These are phyloP conservation scores for Ilex paraguariensis DNA, from an alignment of 305 asterid species.

Conservation along the genomic window DNA sequence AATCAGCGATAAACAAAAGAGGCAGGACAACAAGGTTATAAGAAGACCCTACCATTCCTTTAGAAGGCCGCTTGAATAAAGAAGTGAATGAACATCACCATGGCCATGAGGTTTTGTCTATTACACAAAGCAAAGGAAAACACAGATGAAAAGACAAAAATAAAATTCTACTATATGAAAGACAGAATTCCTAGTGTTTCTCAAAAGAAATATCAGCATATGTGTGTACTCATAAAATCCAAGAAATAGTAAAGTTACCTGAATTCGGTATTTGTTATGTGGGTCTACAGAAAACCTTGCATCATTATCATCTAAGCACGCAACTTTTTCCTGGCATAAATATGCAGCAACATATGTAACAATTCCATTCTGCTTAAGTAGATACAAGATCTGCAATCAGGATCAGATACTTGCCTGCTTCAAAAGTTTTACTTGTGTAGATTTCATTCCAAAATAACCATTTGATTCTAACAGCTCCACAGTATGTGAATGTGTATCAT, in stretches of 20 bases:
- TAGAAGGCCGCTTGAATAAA: constrained; percentile 85
- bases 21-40: constrained; percentile 3
- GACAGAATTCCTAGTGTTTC: background rate
- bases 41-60: constrained; percentile 60
- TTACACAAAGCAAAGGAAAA: constrained; percentile 17
- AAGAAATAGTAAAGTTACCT: constrained; percentile 43
- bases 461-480: constrained; percentile 64
- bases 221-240: background rate
- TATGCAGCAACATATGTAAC: constrained; percentile 12
- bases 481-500: constrained; percentile 85
- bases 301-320: constrained; percentile 95
- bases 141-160: constrained; percentile 6
- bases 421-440: constrained; percentile 72
- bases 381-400: background rate
- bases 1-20: background rate
- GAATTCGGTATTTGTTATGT: constrained; percentile 68
- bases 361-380: constrained; percentile 2
- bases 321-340: constrained; percentile 88
- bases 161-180: constrained; percentile 11
- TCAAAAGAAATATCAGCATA: background rate
- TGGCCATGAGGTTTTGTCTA: constrained; percentile 99
- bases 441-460: constrained; percentile 89
- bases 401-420: constrained; percentile 64
- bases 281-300: constrained; percentile 91
- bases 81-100: constrained; percentile 98